A percentile compares a stretch with the other conserved stretches of the same genome.
phyloP scores from a whole-genome alignment of 2,329 filamentous ascomycete genomes.

The Bertia moriformis region DNA sequence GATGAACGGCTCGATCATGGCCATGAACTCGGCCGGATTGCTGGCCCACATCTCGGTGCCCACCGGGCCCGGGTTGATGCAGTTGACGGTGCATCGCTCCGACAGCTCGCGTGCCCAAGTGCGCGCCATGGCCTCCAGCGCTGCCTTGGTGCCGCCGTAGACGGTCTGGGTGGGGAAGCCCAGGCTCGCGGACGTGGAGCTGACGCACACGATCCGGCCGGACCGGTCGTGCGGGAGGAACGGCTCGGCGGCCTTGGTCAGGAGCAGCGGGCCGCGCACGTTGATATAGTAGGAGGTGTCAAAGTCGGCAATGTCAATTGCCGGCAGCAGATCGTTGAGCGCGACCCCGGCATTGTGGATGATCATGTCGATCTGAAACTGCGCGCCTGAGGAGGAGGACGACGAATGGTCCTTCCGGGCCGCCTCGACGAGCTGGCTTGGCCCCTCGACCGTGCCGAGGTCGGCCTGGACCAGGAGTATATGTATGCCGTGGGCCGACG shows the following conservation, averaged over 20 bases:
- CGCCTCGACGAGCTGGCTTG: conserved; percentile 35
- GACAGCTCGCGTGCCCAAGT: conserved; percentile 50
- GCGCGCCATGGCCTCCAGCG: conserved; percentile 54
- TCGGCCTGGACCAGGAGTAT: conserved; percentile 55
- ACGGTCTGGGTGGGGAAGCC: conserved; percentile 44
- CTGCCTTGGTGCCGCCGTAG: conserved; percentile 54
- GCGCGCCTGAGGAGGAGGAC: too few relatives aligned
- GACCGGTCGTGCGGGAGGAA: conserved; percentile 57
- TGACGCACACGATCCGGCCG: conserved; percentile 48
- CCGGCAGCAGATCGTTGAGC: conserved; percentile 48
- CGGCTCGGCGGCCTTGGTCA: conserved; percentile 58
- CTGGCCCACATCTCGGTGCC: conserved; percentile 51
- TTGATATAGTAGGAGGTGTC: conserved; percentile 63
- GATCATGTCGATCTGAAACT: conserved; percentile 65
- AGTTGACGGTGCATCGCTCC: conserved; percentile 48
- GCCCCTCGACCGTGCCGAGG: conserved; percentile 35
- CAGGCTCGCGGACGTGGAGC: conserved; percentile 37
- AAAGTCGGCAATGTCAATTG: conserved; percentile 53
- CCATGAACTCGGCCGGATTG: conserved; percentile 34
- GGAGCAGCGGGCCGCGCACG: conserved; percentile 64
- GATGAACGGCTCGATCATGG: not conserved
- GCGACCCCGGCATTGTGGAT: conserved; percentile 73
- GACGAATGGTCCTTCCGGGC: conserved; percentile 36
- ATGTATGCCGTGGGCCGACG: conserved; percentile 37
- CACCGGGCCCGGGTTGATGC: conserved; percentile 52